These are phyloP conservation scores for Golubevia sp. DNA, from an alignment of 1,284 basidiomycete species.

Conservation along the genomic window DNA sequence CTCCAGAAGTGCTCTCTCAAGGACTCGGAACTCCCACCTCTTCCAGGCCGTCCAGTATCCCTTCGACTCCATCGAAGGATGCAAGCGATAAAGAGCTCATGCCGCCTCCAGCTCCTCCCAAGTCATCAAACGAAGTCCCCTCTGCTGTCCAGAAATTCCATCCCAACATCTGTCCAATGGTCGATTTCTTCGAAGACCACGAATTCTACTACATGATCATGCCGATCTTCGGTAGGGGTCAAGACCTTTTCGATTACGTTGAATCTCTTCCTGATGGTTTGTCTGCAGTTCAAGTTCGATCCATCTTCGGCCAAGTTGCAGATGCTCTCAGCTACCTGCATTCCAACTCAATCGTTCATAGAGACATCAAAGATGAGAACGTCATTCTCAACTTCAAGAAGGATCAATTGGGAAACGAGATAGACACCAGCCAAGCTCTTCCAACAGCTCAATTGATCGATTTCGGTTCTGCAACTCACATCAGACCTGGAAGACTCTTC, in stretches of 20 bases:
- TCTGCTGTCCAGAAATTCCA: constrained; percentile 63
- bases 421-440: not conserved
- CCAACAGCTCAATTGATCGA: constrained; percentile 83
- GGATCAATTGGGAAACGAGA: constrained; percentile 29
- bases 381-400: constrained; percentile 68
- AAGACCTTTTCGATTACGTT: constrained; percentile 92
- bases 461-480: constrained; percentile 68
- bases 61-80: too few species aligned
- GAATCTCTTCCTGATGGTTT: constrained; percentile 86
- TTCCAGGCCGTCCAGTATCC: too few species aligned
- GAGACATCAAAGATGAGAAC: constrained; percentile 98
- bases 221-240: constrained; percentile 66
- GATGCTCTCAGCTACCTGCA: constrained; percentile 91
- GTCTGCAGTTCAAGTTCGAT: constrained; percentile 74
- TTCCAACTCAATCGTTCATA: constrained; percentile 89
- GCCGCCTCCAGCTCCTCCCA: too few species aligned
- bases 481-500: constrained; percentile 78
- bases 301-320: constrained; percentile 89
- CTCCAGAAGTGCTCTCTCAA: not conserved
- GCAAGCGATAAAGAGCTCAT: too few species aligned
- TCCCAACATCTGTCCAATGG: constrained; percentile 87
- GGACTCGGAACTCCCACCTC: constrained; percentile 57
- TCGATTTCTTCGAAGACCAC: constrained; percentile 96
- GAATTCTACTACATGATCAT: constrained; percentile 90
- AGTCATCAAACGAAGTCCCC: too few species aligned